Base-by-base conservation (phyloP, 108 stramenopile species). In the Cyclostephanos tholiformis region DNA sequence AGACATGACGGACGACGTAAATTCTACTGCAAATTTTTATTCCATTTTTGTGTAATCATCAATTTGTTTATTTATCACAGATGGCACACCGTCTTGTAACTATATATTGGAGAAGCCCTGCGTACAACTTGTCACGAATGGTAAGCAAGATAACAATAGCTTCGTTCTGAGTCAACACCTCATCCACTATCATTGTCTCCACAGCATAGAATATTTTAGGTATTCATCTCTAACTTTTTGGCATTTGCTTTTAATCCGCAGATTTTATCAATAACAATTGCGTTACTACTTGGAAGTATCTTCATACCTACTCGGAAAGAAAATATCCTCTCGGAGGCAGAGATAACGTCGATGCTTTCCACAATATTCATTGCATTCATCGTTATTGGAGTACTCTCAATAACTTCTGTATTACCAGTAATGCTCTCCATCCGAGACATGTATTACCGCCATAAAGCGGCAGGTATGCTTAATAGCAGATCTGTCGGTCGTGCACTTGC, bases 341-440 rank as follows among this genome's bases (percentile, higher is more conserved):
- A 74, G 50, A 72, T 77, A 17, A 69, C 71, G 13, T 46, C 44
- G 13, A 20, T 81, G 36, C 70, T 85, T 43, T 68, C 76, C 16
- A 83, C 80, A 27, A 84, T 87, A 39, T 83, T 83, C 69, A 71
- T 87, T 26, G 48, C 77, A 16, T 80, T 84, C 73, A 84, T 78
- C 57, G 70, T 87, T 29, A 63, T 74, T 49, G 85, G 87, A 56
- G 65, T 84, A 27, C 56, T 83, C 17, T 57, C 71, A 0, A 76
- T 85, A 38, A 80, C 56, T 61, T 65, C 80, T 19, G 77, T 77
- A 8, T 22, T 88, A 6, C 87, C 87, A 16, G 83, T 85, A 20
- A 78, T 82, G 76, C 59, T 67, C 46, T 67, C 52, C 55, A 63
- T 78, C n/a, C 75, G 87, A n/a, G 80, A 85, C 59, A 78, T 86